Percentiles rank a stretch among this genome's conserved stretches.
Conservation (phyloP, 2,329 filamentous ascomycete genomes). For the Alternaria alternata region DNA sequence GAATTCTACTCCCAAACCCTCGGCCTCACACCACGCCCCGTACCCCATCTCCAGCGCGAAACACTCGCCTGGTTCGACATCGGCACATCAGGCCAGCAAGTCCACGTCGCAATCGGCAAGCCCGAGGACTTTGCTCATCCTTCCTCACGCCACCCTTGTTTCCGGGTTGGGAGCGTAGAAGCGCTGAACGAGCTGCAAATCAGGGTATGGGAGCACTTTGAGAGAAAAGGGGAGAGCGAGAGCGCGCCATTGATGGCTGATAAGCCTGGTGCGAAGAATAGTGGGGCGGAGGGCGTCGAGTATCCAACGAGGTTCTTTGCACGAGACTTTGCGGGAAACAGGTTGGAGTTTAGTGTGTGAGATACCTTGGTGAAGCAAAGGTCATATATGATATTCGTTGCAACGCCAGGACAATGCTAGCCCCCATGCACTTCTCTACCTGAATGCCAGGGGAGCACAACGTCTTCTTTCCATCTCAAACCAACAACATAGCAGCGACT, state of each 20-base stretch:
- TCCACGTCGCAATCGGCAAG: slow-evolving; percentile 52
- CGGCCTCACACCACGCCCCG: slow-evolving; percentile 61
- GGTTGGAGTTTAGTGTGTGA: slow-evolving; percentile 52
- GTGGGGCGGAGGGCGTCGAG: slow-evolving; percentile 61
- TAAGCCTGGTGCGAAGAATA: slow-evolving; percentile 59
- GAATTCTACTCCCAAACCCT: slow-evolving; percentile 38
- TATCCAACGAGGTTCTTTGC: slow-evolving; percentile 70
- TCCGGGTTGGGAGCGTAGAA: background rate
- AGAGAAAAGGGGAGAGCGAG: slow-evolving; percentile 56
- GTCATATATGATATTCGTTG: background rate
- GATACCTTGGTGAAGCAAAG: background rate
- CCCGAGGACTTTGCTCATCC: background rate
- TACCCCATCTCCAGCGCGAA: slow-evolving; percentile 62
- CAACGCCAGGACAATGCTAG: background rate
- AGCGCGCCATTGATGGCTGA: slow-evolving; percentile 64
- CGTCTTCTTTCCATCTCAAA: background rate
- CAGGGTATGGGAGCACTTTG: slow-evolving; percentile 54
- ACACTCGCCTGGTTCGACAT: slow-evolving; percentile 66
- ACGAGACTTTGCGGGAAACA: slow-evolving; percentile 54
- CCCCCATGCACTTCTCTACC: background rate
- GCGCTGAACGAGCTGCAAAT: background rate
- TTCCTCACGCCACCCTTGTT: background rate
- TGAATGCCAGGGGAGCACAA: background rate
- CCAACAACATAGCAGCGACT: background rate
- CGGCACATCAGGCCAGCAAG: slow-evolving; percentile 56